Evolutionary conservation across 176 grass and related monocot genomes (phyloP).

Genomic region (Rhipidocladum racemiflorum): DNA sequence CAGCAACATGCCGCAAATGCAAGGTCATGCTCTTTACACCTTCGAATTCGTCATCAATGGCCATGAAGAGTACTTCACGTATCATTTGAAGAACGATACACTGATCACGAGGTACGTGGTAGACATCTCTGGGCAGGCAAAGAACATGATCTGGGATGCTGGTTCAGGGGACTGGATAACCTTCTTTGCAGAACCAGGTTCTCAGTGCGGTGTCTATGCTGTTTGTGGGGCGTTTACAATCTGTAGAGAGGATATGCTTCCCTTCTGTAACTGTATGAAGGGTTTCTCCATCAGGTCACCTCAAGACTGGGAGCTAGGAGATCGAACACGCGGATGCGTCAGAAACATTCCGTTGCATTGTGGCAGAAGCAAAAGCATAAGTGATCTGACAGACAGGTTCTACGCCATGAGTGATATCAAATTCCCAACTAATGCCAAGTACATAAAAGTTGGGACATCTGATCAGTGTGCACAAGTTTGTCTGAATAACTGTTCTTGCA

Average conservation of each 20-base stretch:
- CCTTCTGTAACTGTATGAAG: constrained; percentile 18
- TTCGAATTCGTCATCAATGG: neutral
- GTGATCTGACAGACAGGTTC: neutral
- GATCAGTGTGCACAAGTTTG: neutral
- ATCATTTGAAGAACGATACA: neutral
- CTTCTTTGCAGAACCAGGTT: neutral
- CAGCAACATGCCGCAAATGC: constrained; percentile 1
- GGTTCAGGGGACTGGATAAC: neutral
- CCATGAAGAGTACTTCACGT: constrained; percentile 12
- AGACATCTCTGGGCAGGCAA: neutral
- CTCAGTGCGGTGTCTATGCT: constrained; percentile 2
- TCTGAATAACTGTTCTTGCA: constrained; percentile 2
- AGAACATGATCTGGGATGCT: constrained; percentile 13
- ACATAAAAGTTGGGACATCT: neutral
- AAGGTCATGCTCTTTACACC: neutral
- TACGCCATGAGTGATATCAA: neutral
- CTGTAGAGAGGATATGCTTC: neutral
- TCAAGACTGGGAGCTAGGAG: constrained; percentile 2
- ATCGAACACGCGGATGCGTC: neutral
- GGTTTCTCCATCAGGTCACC: constrained; percentile 10
- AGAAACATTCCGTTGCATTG: neutral
- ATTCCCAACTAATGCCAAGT: neutral
- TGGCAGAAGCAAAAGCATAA: neutral
- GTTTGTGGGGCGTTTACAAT: constrained; percentile 11
- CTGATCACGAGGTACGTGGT: neutral